Evolutionary conservation across 2,329 filamentous ascomycete genomes (phyloP).

Genomic region (Fusarium keratoplasticum): DNA sequence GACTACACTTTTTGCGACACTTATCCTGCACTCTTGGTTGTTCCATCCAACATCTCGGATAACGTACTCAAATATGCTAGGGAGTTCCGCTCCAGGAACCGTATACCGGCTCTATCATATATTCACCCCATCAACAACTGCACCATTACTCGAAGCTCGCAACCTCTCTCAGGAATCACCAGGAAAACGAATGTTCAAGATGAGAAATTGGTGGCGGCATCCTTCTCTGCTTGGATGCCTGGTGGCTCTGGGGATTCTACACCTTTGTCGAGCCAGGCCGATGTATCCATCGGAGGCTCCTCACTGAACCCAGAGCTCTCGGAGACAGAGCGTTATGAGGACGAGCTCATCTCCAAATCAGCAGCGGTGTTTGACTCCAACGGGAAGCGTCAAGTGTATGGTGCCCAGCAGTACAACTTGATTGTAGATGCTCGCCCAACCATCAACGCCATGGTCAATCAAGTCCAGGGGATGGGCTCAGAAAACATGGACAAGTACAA

Average conservation of each 20-base stretch:
- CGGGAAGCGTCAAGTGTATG: slow-evolving; percentile 78
- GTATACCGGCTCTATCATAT: slow-evolving; percentile 91
- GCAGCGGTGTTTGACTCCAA: slow-evolving; percentile 64
- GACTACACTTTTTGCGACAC: slow-evolving; percentile 94
- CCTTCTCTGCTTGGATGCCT: slow-evolving; percentile 70
- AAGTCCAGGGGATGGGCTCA: slow-evolving; percentile 90
- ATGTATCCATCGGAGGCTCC: slow-evolving; percentile 53
- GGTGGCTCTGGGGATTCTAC: slow-evolving; percentile 50
- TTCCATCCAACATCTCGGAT: slow-evolving; percentile 93
- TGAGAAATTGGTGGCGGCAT: slow-evolving; percentile 91
- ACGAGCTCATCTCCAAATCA: slow-evolving; percentile 68
- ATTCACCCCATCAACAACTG: slow-evolving; percentile 98
- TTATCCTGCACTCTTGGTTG: slow-evolving; percentile 86
- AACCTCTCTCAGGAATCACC: slow-evolving; percentile 87
- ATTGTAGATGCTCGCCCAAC: slow-evolving; percentile 96
- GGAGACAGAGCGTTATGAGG: slow-evolving; percentile 75
- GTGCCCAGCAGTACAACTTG: slow-evolving; percentile 91
- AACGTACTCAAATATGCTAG: slow-evolving; percentile 95
- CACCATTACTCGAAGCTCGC: slow-evolving; percentile 93
- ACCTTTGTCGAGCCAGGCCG: slow-evolving; percentile 60
- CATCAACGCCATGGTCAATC: slow-evolving; percentile 94
- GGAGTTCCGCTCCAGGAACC: slow-evolving; percentile 86
- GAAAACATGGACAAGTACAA: slow-evolving; percentile 99
- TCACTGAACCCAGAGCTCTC: slow-evolving; percentile 62
- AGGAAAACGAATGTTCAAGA: slow-evolving; percentile 95